Evolutionary conservation across 2,329 filamentous ascomycete genomes (phyloP), one percentile per base, ranked within the genome.

Genomic region (Pseudocercospora crystallina): DNA sequence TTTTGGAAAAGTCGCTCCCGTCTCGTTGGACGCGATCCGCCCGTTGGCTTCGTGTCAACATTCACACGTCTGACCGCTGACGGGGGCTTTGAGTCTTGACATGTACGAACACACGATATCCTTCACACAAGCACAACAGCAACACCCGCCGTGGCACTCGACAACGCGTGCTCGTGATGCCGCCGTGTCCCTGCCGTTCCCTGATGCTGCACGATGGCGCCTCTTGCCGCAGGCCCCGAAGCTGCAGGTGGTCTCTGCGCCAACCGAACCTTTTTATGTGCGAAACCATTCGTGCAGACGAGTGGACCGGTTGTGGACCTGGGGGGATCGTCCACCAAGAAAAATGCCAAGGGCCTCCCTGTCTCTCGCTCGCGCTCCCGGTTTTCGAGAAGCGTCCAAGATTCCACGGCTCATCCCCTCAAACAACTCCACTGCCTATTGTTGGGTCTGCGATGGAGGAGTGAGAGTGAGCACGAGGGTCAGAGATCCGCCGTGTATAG

Each of bases 161-260:
- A 38, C 45, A 40, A 41, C 45, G 50, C 45, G 45, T 41, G 36
- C 32, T 34, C 47, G 47, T 37, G 35, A 30, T 35, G 29, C n/a
- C 26, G n/a, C n/a, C n/a, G n/a, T n/a, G n/a, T n/a, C n/a, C n/a
- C n/a, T n/a, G n/a, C n/a, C n/a, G n/a, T n/a, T n/a, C n/a, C n/a
- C 13, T 14, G 20, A 11, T 20, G 32, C 29, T 36, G 15, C 39
- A 43, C 26, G 12, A 33, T 49, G 38, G 46, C 39, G 39, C 20
- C 11, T 36, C 15, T 35, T 13, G 17, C 17, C 12, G 20, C 37
- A 43, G 20, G 31, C 26, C 35, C 47, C 20, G 36, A 13, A 11
- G 2, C 35, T 53, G 45, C 51, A 50, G 47, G 34, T 49, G 43
- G 51, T 54, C 43, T 54, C 51, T 48, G 44, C 51, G 51, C 51